Evolutionary conservation across 2,329 filamentous ascomycete genomes (phyloP).

Genomic region (Chalaropsis ovoidea): DNA sequence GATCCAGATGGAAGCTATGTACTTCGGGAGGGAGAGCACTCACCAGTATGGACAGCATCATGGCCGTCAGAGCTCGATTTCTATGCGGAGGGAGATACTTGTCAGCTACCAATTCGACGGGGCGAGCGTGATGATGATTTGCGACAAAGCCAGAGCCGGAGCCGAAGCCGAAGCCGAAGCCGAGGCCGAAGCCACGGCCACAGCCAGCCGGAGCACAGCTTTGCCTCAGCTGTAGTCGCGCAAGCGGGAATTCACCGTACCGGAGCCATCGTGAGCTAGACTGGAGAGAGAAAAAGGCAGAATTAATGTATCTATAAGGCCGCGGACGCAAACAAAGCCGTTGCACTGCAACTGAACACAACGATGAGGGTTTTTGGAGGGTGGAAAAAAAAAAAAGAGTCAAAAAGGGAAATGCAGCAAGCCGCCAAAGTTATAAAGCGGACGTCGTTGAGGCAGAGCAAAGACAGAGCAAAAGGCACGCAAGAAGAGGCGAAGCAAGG

Average conservation of each 20-base stretch:
- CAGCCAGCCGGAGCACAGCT: slow-evolving; percentile 5
- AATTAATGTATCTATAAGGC: background rate
- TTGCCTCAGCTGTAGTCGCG: background rate
- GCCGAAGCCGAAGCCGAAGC: background rate
- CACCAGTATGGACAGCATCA: slow-evolving; percentile 23
- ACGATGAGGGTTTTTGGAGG: background rate
- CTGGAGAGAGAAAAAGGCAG: background rate
- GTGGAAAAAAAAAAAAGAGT: slow-evolving; percentile 3
- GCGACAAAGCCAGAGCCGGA: slow-evolving; percentile 7
- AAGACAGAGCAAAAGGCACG: background rate
- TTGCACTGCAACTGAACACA: slow-evolving; percentile 13
- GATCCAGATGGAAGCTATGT: background rate
- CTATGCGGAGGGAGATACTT: background rate
- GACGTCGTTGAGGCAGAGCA: background rate
- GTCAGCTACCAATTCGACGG: slow-evolving; percentile 2
- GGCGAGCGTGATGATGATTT: background rate
- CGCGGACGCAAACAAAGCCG: background rate
- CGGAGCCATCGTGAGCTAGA: slow-evolving; percentile 22
- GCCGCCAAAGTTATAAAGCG: slow-evolving; percentile 4
- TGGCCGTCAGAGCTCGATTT: slow-evolving; percentile 23
- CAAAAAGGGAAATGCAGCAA: background rate
- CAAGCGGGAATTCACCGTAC: slow-evolving; percentile 20
- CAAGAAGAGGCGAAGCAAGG: slow-evolving; percentile 14
- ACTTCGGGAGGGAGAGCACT: background rate
- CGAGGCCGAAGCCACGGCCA: background rate